A percentile compares a stretch with the other conserved stretches of the same genome.
Evolutionary conservation across 2,329 filamentous ascomycete species (phyloP).

Genomic region (Penicillium sp.): DNA sequence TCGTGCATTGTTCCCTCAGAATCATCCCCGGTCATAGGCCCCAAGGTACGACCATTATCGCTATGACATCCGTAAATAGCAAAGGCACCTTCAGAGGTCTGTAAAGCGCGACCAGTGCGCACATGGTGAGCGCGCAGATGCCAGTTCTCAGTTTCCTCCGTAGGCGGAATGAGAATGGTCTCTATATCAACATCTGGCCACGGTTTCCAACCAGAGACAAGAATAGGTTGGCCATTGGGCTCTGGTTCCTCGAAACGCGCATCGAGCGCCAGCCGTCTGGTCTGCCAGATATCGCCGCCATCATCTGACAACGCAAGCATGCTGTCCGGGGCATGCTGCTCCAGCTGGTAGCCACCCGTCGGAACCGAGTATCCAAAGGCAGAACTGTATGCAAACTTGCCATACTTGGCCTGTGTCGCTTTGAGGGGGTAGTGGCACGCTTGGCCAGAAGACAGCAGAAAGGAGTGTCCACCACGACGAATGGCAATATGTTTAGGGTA

Average conservation of each 20-base stretch:
- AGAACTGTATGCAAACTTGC: conserved; percentile 66
- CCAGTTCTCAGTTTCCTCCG: conserved; percentile 31
- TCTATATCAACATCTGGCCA: conserved; percentile 50
- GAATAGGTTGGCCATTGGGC: conserved; percentile 42
- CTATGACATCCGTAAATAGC: conserved; percentile 56
- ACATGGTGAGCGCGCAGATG: conserved; percentile 34
- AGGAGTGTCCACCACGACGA: conserved; percentile 63
- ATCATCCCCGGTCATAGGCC: conserved; percentile 29
- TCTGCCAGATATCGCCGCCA: conserved; percentile 69
- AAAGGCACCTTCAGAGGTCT: conserved; percentile 67
- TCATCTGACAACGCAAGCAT: conserved; percentile 70
- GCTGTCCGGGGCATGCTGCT: conserved; percentile 67
- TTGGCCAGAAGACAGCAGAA: conserved; percentile 67
- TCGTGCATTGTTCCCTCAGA: conserved; percentile 38
- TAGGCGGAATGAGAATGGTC: conserved; percentile 32
- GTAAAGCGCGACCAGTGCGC: conserved; percentile 47
- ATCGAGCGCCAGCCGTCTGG: conserved; percentile 59
- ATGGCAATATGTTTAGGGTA: conserved; percentile 67
- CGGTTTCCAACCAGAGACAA: conserved; percentile 63
- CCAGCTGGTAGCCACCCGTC: conserved; percentile 64
- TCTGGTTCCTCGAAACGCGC: conserved; percentile 53
- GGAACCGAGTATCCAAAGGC: conserved; percentile 70
- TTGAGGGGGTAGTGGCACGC: conserved; percentile 76
- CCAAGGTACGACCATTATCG: conserved; percentile 51
- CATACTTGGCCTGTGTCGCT: conserved; percentile 73